Base-by-base conservation (phyloP, 2,329 filamentous ascomycete species). In the Colletotrichum viniferum region DNA sequence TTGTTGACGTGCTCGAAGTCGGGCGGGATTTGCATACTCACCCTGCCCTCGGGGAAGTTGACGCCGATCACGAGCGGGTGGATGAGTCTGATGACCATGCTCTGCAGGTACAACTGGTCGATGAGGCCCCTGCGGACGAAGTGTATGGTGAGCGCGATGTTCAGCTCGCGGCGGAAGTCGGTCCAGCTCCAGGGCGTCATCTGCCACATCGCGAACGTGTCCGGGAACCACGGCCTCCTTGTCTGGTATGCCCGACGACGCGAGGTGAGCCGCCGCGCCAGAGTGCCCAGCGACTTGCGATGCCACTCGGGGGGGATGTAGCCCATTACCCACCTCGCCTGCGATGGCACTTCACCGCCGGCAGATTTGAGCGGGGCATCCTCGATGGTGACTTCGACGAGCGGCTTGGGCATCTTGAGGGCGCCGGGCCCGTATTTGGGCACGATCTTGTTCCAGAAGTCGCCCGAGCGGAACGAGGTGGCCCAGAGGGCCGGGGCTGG, bases 191-290 rank as follows among this genome's bases (percentile, higher is more conserved):
- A 77, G 3, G 76, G 76, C 16, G 74, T 76, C 28, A 66, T 32
- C 60, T 64, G 69, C 69, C 68, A 77, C 72, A 74, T 71, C 5
- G 60, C 58, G 26, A 32, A 71, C 9, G 43, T 26, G 56, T 71
- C 67, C 6, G n/a, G 30, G 56, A 38, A 70, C 74, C 73, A 73
- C 13, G 73, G 71, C 5, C 77, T 67, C 13, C 61, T 28, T 30
- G 4, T 32, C 14, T 18, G 16, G 28, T 66, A 73, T 4, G 55
- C 36, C 24, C 32, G 28, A 30, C 64, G 30, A 24, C 73, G 26
- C 1, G n/a, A n/a, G 6, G 64, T 28, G 14, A 78, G 21, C 12
- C 60, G 28, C n/a, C 69, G 14, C 28, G 55, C 55, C 56, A 52
- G 8, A 5, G 13, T 12, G 21, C 56, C 16, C 21, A 30, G 52